phyloP scores from a whole-genome alignment of 768 basidiomycete species.

The Xerocomellus amylosporus region DNA sequence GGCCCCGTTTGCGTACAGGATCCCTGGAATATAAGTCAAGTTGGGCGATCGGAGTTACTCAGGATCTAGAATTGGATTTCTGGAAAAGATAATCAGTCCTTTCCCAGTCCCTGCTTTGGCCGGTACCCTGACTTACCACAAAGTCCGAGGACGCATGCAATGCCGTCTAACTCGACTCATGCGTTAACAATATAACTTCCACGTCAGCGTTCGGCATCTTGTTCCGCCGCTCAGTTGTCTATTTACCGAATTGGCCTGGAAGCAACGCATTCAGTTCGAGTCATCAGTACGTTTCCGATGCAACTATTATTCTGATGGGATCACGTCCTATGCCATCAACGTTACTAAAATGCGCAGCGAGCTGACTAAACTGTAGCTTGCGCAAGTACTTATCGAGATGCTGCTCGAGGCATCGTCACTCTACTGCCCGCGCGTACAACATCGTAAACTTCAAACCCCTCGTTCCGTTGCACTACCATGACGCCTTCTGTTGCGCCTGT shows the following conservation, averaged over 20 bases:
- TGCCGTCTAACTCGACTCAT: too few relatives aligned
- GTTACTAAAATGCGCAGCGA: neutral
- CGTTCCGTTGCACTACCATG: slow-evolving; percentile 3
- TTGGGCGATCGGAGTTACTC: neutral
- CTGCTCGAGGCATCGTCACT: too few relatives aligned
- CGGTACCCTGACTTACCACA: too few relatives aligned
- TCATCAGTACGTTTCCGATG: neutral
- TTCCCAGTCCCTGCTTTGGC: too few relatives aligned
- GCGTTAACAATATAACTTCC: too few relatives aligned
- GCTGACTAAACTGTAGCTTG: neutral
- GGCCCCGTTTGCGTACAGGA: neutral
- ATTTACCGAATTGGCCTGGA: neutral
- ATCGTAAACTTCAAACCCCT: neutral
- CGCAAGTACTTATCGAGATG: neutral
- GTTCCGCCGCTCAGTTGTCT: neutral
- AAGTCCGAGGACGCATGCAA: too few relatives aligned
- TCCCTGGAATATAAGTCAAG: too few relatives aligned
- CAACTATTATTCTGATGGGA: neutral
- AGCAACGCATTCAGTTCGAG: neutral
- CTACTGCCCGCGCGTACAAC: neutral
- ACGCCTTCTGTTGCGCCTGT: slow-evolving; percentile 12
- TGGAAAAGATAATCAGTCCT: neutral
- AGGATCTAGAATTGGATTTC: neutral
- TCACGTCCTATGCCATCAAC: neutral
- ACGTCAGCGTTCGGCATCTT: neutral